Evolutionary conservation across 495 filamentous ascomycete genomes (phyloP).

Genomic region (Hyaloscypha variabilis): DNA sequence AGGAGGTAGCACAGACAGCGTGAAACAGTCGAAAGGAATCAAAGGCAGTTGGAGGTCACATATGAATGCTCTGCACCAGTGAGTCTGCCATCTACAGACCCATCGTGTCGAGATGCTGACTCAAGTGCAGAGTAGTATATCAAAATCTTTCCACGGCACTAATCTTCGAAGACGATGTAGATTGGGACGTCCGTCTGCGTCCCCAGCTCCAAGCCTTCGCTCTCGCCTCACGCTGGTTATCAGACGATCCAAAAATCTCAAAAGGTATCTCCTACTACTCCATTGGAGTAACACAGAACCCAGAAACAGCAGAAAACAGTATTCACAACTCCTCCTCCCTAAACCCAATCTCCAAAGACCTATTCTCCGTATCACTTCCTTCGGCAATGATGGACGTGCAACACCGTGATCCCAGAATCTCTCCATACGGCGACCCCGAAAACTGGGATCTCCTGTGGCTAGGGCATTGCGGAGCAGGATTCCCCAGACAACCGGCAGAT

Average conservation of each 20-base stretch:
- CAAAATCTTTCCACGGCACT: conserved; percentile 43
- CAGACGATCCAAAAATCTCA: neutral
- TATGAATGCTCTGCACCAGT: conserved; percentile 45
- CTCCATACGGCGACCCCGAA: conserved; percentile 41
- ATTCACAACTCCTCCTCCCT: conserved; percentile 21
- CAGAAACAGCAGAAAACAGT: conserved; percentile 10
- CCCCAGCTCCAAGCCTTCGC: conserved; percentile 45
- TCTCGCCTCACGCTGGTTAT: conserved; percentile 28
- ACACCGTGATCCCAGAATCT: neutral
- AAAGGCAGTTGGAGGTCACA: conserved; percentile 50
- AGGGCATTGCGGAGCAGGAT: conserved; percentile 49
- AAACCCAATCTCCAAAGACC: conserved; percentile 11
- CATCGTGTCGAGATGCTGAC: neutral
- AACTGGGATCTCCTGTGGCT: conserved; percentile 55
- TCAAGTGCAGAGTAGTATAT: conserved; percentile 34
- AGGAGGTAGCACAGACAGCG: conserved; percentile 18
- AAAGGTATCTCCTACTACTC: conserved; percentile 11
- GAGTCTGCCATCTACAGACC: neutral
- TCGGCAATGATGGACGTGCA: neutral
- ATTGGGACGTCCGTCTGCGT: conserved; percentile 52
- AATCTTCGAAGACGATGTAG: conserved; percentile 53
- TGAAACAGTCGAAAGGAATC: conserved; percentile 35
- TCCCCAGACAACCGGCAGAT: conserved; percentile 31
- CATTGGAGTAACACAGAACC: conserved; percentile 7
- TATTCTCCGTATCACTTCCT: conserved; percentile 4